Base-by-base conservation (phyloP, 2,329 filamentous ascomycete species). In the Penicillium sp. region DNA sequence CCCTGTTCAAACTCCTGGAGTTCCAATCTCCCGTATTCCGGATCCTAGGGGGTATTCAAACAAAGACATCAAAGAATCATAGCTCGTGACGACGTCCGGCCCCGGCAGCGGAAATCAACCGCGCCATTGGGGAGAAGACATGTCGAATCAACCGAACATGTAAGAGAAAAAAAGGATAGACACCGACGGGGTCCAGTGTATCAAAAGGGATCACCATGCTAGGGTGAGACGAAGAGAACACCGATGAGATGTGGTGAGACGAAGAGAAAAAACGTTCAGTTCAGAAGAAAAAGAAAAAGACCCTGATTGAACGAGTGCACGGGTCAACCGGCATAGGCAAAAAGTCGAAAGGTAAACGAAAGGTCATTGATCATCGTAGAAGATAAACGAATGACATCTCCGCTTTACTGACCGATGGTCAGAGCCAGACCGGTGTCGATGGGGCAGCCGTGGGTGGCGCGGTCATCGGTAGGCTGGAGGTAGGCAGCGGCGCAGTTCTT, bases 361-460 rank as follows among this genome's bases (percentile, higher is more conserved):
- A n/a, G n/a, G n/a, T n/a, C n/a, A n/a, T n/a, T n/a, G n/a, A n/a
- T n/a, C n/a, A n/a, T n/a, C n/a, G n/a, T n/a, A n/a, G n/a, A 33
- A 17, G 23, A 27, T 15, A 21, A 31, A 43, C 18, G 35, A 43
- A 36, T 21, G 23, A 20, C 25, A 25, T 7, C 21, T 11, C 21
- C 21, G 11, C 5, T 51, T 33, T 51, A 41, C 49, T 50, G 44
- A 37, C 66, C 67, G 36, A 70, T 54, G 38, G 47, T 56, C 35
- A 70, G 41, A 15, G 48, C 45, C 38, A 70, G 59, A 36, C 54
- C 51, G 34, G 63, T 58, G 43, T 56, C 32, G 40, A 61, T 56
- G 30, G 62, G 56, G 55, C 67, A 70, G 39, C 64, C 62, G 46
- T 69, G 63, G 31, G 67, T 70, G 26, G 67, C 67, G 26, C 62